Evolutionary conservation across 2,329 filamentous ascomycete species (phyloP), one percentile per base, ranked within the genome.

Genomic region (Pleoardoris graminearum): DNA sequence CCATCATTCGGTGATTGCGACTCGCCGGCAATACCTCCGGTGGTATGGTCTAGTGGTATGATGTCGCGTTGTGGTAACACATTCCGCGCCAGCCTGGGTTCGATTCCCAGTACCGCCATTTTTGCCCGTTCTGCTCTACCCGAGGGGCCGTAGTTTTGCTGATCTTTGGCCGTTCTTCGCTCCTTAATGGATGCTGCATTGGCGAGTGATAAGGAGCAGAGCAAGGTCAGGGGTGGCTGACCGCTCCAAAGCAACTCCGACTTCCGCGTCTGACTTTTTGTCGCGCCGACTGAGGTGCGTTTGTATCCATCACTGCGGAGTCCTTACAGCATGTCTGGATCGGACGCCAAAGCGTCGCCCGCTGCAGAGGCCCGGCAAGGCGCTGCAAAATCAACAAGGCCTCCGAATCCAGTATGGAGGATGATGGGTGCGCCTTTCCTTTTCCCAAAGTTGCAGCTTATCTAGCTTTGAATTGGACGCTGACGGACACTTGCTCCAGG

Each of bases 401-500:
- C 68, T 43, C 70, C 70, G 21, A 74, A 74, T 54, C 71, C 71
- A 16, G 65, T 71, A 17, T 72, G 69, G 62, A 66, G 63, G 50
- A 74, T 74, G 71, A 74, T 74, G 71, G 71, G 71, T 73, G 46
- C 50, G 65, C 48, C 41, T 43, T 38, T n/a, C 33, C 43, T 17
- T 50, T 33, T 12, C 25, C 33, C 25, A 19, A 5, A 29, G 22
- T 44, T 30, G 41, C 16, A 51, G 14, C 41, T 12, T 37, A 16
- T 23, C 32, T 7, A 12, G 33, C 33, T 16, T 17, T 16, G 5
- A n/a, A 36, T 36, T n/a, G 33, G 17, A 38, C 21, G n/a, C 23
- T 37, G 45, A 44, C 32, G 27, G 44, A 43, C 44, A 59, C 55
- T 59, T 55, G 42, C 32, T 55, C 44, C 51, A 87, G 93, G 93